Evolutionary conservation across 306 rosid genomes (phyloP), one percentile per base, ranked within the genome.

Genomic region (Dryas drummondii): DNA sequence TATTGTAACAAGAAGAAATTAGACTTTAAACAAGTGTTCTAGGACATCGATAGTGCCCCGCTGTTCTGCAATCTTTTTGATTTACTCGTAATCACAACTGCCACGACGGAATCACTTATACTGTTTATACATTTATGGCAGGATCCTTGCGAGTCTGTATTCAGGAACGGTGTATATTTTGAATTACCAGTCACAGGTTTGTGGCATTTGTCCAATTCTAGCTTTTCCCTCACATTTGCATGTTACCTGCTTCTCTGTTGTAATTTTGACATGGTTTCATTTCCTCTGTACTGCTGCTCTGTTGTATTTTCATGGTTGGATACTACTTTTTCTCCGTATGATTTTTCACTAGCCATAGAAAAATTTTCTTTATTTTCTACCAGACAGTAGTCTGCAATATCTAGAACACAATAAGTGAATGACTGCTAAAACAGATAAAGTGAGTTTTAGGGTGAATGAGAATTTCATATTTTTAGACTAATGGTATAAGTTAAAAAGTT

Each of bases 101-200:
- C 58, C 1, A 3, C 32, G 50, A 19, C 9, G n/a, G 32, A 11
- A 3, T 32, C 5, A 10, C 66, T 66, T 15, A 51, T 19, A 14
- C 37, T 42, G 49, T 61, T 12, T 54, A 16, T 63, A 15, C 59
- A 42, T 54, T 62, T 49, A 64, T 85, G 26, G 82, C 84, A 94
- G 99, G 99, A 90, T 94, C 85, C 88, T 94, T 53, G 97, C 97
- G 17, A 92, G 97, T 89, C 87, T 94, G 83, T 94, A 94, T 83
- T 87, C 97, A 1, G 99, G 99, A 83, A 87, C 99, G 37, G 96
- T 94, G 58, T 92, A 93, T 72, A 89, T 94, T 76, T 89, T 92
- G 96, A 94, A 92, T 87, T 89, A 94, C 87, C 99, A 94, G 79
- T 86, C 97, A 68, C 99, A 92, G 93, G 99, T 90, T 46, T 61